Percentiles rank a stretch among this genome's conserved stretches.
These are phyloP conservation scores for Globisporangium camurandrum DNA, from an alignment of 352 stramenopile genomes.

Conservation along the genomic window DNA sequence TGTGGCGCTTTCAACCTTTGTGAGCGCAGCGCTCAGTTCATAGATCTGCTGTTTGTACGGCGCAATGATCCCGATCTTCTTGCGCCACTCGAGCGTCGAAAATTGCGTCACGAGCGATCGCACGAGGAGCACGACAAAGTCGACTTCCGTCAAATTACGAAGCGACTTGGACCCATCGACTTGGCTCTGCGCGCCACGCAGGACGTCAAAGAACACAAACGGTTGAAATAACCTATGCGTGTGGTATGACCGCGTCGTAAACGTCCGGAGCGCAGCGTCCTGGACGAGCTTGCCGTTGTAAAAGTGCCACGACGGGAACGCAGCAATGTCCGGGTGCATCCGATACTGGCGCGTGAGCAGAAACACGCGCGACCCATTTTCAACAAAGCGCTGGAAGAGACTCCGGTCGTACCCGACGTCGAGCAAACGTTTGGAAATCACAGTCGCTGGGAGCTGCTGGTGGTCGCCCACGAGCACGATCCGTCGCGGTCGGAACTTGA, in stretches of 20 bases:
- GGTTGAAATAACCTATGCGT: slow-evolving; percentile 36
- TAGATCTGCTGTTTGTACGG: slow-evolving; percentile 98
- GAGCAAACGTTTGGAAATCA: slow-evolving; percentile 89
- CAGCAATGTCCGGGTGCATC: slow-evolving; percentile 95
- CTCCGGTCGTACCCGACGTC: slow-evolving; percentile 88
- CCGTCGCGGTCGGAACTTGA: slow-evolving; percentile 85
- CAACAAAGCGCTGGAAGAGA: slow-evolving; percentile 95
- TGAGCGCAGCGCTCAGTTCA: slow-evolving; percentile 80
- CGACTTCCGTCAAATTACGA: slow-evolving; percentile 72
- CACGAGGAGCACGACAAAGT: slow-evolving; percentile 81
- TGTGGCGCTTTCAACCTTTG: slow-evolving; percentile 39
- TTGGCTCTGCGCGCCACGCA: slow-evolving; percentile 50
- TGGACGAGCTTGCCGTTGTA: slow-evolving; percentile 91
- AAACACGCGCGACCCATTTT: slow-evolving; percentile 55
- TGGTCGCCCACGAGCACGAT: slow-evolving; percentile 93
- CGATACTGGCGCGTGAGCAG: slow-evolving; percentile 97
- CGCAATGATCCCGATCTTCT: slow-evolving; percentile 96
- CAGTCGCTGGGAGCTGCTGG: slow-evolving; percentile 95
- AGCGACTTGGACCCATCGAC: slow-evolving; percentile 67
- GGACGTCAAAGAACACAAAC: slow-evolving; percentile 65
- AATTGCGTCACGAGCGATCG: slow-evolving; percentile 87
- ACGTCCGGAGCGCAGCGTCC: slow-evolving; percentile 68
- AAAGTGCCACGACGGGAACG: slow-evolving; percentile 93
- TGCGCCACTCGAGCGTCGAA: slow-evolving; percentile 51
- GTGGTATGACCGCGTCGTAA: slow-evolving; percentile 63